These are phyloP conservation scores for Trypanosoma vivax DNA, from an alignment of 208 protist species.

Conservation along the genomic window DNA sequence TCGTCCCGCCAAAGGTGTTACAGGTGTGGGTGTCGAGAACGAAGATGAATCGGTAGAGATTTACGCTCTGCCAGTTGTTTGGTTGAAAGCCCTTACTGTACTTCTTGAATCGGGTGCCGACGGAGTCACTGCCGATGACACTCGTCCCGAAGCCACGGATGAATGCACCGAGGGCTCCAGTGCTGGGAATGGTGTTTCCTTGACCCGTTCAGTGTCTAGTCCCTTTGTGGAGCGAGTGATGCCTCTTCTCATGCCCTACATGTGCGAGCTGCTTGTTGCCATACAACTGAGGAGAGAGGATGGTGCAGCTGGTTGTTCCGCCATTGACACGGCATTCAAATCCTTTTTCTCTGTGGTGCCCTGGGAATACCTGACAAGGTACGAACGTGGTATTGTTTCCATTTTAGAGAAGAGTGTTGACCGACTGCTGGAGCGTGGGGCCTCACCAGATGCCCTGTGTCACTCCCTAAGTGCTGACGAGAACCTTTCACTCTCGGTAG, in stretches of 20 bases:
- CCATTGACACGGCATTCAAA: constrained; percentile 1
- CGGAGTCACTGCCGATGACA: not conserved
- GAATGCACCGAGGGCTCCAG: too few relatives aligned
- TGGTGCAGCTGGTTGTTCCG: not conserved
- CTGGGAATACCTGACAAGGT: constrained; percentile 14
- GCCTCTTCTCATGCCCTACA: constrained; percentile 13
- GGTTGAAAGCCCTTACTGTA: constrained; percentile 8
- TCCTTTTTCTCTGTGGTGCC: constrained; percentile 5
- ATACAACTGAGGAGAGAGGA: not conserved
- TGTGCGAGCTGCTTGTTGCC: constrained; percentile 16
- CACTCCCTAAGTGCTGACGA: not conserved
- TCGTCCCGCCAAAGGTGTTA: not conserved
- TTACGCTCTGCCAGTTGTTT: constrained; percentile 5
- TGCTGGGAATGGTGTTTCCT: not conserved
- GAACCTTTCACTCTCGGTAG: not conserved
- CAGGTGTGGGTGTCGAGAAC: too few relatives aligned
- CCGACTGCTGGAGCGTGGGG: not conserved
- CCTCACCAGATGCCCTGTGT: not conserved
- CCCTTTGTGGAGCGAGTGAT: constrained; percentile 9
- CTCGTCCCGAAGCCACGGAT: too few relatives aligned
- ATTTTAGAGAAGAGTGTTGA: not conserved
- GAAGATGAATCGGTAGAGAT: not conserved
- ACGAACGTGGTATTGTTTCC: constrained; percentile 11
- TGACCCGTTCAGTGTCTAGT: not conserved
- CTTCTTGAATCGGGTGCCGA: not conserved